Base-by-base conservation (phyloP, 2,329 filamentous ascomycete species). In the Nemania sp. region DNA sequence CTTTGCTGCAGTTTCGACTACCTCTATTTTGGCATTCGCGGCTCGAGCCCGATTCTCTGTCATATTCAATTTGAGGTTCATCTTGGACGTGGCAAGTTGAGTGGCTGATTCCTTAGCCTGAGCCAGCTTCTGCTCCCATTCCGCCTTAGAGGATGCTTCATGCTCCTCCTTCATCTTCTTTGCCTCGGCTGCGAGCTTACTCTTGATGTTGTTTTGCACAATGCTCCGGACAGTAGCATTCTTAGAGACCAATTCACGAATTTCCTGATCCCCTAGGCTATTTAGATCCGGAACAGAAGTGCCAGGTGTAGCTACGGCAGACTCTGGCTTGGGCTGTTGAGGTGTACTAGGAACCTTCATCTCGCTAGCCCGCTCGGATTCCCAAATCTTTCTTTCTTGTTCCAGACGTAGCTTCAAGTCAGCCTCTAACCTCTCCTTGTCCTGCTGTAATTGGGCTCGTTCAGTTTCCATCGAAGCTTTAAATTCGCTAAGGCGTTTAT, bases 1-100 rank as follows among this genome's bases (percentile, higher is more conserved):
- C n/a, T 86, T 86, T 0, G 92, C 93, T 13, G 95, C 94, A 54
- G 89, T 92, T 75, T 94, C 88, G 3, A 98, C 92, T 1, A 96
- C 88, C 1, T 88, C 87, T 35, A 97, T 82, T 82, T 96, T 97
- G 4, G 91, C 92, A 58, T 85, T 85, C 0, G 90, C 88, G 8
- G 83, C 81, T 69, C 86, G 88, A 54, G 86, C 81, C 77, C 90
- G 89, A 73, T 90, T 92, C 73, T 95, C 91, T 5, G 89, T 84
- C 89, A 97, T 92, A 77, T 93, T 95, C 70, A 95, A 85, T 71
- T 92, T 92, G 56, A 93, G 83, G 1, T 88, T 88, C 62, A 87
- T 88, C 78, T 93, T 93, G 82, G 94, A 94, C 41, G 90, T 88
- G 52, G 90, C 89, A 81, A 96, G 87, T 69, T 91, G 86, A 59